Percentiles rank a stretch among this genome's conserved stretches.
Conservation (phyloP, 768 basidiomycete species). For the Cubamyces lactineus region DNA sequence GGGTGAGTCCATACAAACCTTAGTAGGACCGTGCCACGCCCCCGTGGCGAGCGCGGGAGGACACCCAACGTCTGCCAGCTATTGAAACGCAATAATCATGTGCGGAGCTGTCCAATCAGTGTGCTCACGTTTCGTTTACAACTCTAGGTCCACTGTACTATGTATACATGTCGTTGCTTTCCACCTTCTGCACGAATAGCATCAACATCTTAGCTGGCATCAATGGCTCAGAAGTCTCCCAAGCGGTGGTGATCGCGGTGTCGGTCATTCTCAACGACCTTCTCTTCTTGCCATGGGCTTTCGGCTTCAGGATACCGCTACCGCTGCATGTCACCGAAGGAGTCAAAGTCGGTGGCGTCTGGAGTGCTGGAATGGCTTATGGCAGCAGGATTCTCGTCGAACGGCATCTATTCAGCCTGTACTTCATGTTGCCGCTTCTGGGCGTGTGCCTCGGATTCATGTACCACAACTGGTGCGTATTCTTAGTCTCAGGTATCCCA, state of each 20-base stretch:
- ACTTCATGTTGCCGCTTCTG: conserved; percentile 95
- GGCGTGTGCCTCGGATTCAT: conserved; percentile 90
- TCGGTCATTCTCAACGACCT: conserved; percentile 93
- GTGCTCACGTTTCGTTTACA: too few relatives aligned
- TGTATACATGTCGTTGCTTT: conserved; percentile 92
- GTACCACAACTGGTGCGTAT: conserved; percentile 91
- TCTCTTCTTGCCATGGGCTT: conserved; percentile 89
- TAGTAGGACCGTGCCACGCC: too few relatives aligned
- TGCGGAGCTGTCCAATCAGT: too few relatives aligned
- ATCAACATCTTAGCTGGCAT: conserved; percentile 99
- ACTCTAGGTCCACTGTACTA: conserved; percentile 88
- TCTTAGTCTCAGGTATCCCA: neutral
- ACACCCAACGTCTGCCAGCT: too few relatives aligned
- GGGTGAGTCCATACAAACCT: conserved; percentile 51
- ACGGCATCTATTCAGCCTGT: conserved; percentile 92
- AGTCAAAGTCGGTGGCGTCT: conserved; percentile 75
- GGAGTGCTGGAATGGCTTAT: conserved; percentile 83
- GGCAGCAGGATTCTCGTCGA: conserved; percentile 88
- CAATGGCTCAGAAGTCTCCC: conserved; percentile 94
- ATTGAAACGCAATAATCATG: too few relatives aligned
- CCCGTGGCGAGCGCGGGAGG: too few relatives aligned
- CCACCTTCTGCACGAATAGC: conserved; percentile 96
- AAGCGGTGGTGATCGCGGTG: conserved; percentile 88
- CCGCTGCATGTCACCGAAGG: conserved; percentile 70
- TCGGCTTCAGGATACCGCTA: conserved; percentile 72